These are phyloP conservation scores for Talaromyces sp. DNA, from an alignment of 2,329 filamentous ascomycete species.

Conservation along the genomic window DNA sequence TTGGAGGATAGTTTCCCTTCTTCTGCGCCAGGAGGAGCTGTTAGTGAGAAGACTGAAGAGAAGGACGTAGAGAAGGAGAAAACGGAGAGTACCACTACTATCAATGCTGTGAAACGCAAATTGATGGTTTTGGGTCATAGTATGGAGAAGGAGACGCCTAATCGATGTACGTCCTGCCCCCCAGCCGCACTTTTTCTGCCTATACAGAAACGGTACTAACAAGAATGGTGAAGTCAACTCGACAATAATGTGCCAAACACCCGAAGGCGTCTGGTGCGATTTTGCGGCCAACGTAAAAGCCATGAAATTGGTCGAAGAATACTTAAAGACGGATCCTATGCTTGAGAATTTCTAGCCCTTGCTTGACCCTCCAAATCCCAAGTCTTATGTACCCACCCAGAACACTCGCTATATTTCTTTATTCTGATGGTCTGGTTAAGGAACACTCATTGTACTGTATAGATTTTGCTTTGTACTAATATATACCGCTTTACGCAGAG, in stretches of 20 bases:
- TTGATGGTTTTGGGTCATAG: conserved; percentile 7
- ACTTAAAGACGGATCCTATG: conserved; percentile 1
- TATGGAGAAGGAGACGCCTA: neutral
- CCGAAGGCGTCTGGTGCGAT: conserved; percentile 5
- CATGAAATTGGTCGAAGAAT: neutral
- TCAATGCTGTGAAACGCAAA: neutral
- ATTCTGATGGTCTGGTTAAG: neutral
- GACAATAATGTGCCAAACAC: neutral
- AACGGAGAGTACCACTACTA: neutral
- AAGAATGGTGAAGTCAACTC: neutral
- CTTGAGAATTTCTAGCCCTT: neutral
- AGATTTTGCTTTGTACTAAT: neutral
- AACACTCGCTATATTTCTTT: too few species aligned
- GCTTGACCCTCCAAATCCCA: too few species aligned
- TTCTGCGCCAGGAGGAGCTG: neutral
- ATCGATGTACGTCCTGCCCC: neutral
- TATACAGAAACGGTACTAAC: neutral
- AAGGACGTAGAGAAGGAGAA: neutral
- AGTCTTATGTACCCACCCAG: neutral
- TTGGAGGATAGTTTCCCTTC: neutral
- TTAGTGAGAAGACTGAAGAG: neutral
- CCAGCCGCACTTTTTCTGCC: neutral
- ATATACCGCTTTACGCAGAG: neutral
- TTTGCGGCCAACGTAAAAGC: neutral
- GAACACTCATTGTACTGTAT: neutral